Evolutionary conservation across 1,284 basidiomycete species (phyloP), one percentile per base, ranked within the genome.

Genomic region (Cronartium ribicola): DNA sequence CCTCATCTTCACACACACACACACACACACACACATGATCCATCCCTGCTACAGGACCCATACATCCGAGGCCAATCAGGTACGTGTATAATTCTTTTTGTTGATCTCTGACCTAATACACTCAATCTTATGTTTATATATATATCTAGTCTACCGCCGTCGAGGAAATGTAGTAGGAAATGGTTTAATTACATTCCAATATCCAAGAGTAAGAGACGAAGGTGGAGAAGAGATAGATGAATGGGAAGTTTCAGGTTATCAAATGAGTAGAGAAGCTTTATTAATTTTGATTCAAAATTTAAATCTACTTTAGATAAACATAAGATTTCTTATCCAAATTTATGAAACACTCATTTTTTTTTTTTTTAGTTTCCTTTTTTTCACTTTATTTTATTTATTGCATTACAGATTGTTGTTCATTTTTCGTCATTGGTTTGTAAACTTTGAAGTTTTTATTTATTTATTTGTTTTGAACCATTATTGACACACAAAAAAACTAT

Each of bases 181-280:
- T 44, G 71, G 71, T 17, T 22, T 73, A 22, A 61, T 73, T 57
- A 66, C 64, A 0, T 73, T 73, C 39, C 44, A 61, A 59, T 73
- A 73, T 59, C 48, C 71, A 0, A 51, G 61, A 10, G 36, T 73
- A 1, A 36, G 13, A 2, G 43, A 48, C 20, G 14, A 67, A 59
- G 4, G 7, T 41, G 40, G 51, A 22, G 20, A 39, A 10, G 57
- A 69, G 8, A 44, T 72, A 14, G 69, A 72, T 65, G 17, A 41
- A 41, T 72, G 69, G 69, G 55, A 66, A 6, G 71, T 73, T 14
- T 61, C 66, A n/a, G 71, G 71, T 7, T 66, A 73, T n/a, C 17
- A 51, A n/a, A 73, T 66, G 64, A 59, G 63, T 17, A 37, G 64
- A 29, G 71, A 73, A 66, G 17, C 39, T 22, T 41, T 73, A 13